Base-by-base conservation (phyloP, 192 early-diverging fungal genomes). In the Backusella westeae region DNA sequence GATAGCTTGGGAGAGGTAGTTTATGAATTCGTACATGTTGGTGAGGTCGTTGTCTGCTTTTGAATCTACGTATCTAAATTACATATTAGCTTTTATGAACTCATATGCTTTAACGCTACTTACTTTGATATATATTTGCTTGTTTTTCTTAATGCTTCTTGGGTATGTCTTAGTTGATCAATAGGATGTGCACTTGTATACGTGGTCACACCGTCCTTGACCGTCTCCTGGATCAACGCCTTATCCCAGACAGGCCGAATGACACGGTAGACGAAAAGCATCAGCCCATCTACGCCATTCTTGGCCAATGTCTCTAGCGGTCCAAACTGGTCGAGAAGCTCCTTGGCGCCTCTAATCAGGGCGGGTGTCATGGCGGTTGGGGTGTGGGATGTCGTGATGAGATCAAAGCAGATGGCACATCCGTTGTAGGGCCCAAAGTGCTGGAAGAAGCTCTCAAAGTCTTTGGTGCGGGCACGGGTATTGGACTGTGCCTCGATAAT, bases 401-500 rank as follows among this genome's bases (percentile, higher is more conserved):
- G 39, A 2, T 42, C 70, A 26, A 71, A 71, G 23, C 70, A 71
- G 29, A 71, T 29, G 1, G 70, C 41, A 49, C 26, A 41, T 6
- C 70, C 21, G 26, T 71, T 71, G 8, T 29, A 21, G 6, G 5
- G 15, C 0, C 70, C 70, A 49, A 71, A 49, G 42, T 71, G 70
- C 1, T 44, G 4, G 7, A 71, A 71, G 70, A 71, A 34, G 10
- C 70, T 71, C 0, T 17, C 14, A 32, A 42, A 71, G 39, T 71
- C 70, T 34, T 32, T 23, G 15, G 49, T 4, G 8, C 42, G 70
- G 9, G 39, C 6, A 49, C 23, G 15, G 12, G 70, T 71, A 49
- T 71, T 42, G 56, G 23, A 26, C 23, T 63, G 56, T 23, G 56
- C 56, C 23, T 63, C 56, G 23, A 4, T 23, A 14, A 96, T 74